Evolutionary conservation across 2,329 filamentous ascomycete genomes (phyloP), one percentile per base, ranked within the genome.

Genomic region (Chaetoscypha palmicola): DNA sequence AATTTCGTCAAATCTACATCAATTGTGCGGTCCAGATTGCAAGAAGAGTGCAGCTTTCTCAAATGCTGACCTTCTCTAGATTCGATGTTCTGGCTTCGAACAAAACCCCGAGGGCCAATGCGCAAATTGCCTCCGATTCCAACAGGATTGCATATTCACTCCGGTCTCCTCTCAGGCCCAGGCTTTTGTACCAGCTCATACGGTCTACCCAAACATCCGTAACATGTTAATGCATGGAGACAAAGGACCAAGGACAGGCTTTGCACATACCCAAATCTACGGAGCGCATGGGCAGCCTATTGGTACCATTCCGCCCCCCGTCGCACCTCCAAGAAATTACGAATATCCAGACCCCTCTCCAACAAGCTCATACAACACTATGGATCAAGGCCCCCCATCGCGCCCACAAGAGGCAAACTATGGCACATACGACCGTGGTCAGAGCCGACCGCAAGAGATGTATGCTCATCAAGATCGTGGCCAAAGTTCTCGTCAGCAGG

Each of bases 71-170:
- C 14, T 19, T 30, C 11, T 16, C 39, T 63, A 86, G 82, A 86
- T 86, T 62, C 79, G 83, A 47, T 87, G 82, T 68, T 86, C 82
- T 3, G 83, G 82, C 21, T 87, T 86, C 60, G 82, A 86, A 57
- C 76, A 74, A 45, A 83, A 80, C 30, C 76, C 81, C 30, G 79
- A 86, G 62, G 83, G 83, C 47, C 77, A 81, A 48, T 87, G 82
- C 68, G 77, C 73, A 58, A 86, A 86, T 62, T 87, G 82, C 60
- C 71, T 80, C 51, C 72, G 82, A 37, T 87, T 86, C 66, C 81
- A 82, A 52, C 82, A 86, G 64, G 81, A 85, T 60, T 87, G 83
- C 65, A 78, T 87, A 64, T 87, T 87, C 64, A 86, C 81, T 1
- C 82, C 83, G 2, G 82, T 87, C 19, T 85, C 80, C 3, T 82